These are phyloP conservation scores for Trichoderma lentiforme DNA, from an alignment of 2,329 filamentous ascomycete genomes.

Conservation along the genomic window DNA sequence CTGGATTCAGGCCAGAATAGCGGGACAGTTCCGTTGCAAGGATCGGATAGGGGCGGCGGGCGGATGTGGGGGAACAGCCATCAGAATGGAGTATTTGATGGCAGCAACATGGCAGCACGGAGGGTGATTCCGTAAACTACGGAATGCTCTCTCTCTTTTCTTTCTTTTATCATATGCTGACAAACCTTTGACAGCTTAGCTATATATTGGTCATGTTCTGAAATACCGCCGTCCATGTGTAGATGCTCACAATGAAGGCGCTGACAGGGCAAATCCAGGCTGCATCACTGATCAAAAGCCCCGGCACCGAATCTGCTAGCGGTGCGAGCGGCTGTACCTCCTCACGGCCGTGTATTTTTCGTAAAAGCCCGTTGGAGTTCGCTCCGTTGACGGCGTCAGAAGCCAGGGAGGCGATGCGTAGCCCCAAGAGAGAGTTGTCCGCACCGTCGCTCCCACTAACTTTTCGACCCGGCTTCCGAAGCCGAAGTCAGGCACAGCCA, in stretches of 20 bases:
- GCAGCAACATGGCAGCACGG: background rate
- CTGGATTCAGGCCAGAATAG: background rate
- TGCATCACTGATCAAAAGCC: background rate
- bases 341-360: background rate
- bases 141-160: background rate
- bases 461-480: slow-evolving; percentile 8
- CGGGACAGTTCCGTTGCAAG: slow-evolving; percentile 13
- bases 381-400: background rate
- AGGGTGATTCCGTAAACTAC: background rate
- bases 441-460: background rate
- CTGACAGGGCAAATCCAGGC: background rate
- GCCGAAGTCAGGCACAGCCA: background rate
- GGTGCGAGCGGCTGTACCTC: background rate
- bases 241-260: background rate
- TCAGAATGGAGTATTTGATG: background rate
- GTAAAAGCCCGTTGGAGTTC: background rate
- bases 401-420: background rate
- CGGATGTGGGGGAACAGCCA: slow-evolving; percentile 9
- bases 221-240: background rate
- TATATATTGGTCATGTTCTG: background rate
- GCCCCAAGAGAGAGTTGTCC: background rate
- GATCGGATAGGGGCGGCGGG: slow-evolving; percentile 13
- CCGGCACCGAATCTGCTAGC: background rate
- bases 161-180: background rate
- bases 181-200: background rate